These are phyloP conservation scores for Apostasia shenzhenica DNA, from an alignment of 106 monocot genomes.

Conservation along the genomic window DNA sequence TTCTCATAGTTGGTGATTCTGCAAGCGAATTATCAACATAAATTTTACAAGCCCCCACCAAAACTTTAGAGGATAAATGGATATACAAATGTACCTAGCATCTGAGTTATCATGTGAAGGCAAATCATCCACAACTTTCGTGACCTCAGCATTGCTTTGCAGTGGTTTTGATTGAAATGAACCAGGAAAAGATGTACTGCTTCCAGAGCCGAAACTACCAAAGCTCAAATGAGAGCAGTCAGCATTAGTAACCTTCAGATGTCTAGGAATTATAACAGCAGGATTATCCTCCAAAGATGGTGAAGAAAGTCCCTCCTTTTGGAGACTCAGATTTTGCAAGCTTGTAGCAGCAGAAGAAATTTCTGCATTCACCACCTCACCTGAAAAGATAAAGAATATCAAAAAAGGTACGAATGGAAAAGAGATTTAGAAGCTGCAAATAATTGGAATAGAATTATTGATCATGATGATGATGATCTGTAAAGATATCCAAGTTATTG, in stretches of 20 bases:
- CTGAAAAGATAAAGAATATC: conserved; percentile 29
- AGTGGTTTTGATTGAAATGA: conserved; percentile 33
- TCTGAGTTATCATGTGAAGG: conserved; percentile 40
- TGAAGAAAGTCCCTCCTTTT: conserved; percentile 33
- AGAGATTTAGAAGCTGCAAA: too few species aligned
- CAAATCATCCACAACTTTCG: conserved; percentile 33
- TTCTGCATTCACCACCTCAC: conserved; percentile 32
- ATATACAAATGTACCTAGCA: conserved; percentile 34
- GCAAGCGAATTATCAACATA: conserved; percentile 13
- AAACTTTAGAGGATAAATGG: background rate
- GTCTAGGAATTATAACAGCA: conserved; percentile 81
- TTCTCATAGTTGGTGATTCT: conserved; percentile 61
- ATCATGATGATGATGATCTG: too few species aligned
- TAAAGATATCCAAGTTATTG: too few species aligned
- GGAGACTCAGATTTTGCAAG: conserved; percentile 57
- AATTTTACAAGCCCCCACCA: background rate
- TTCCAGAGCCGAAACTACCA: conserved; percentile 84
- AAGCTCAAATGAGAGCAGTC: conserved; percentile 91
- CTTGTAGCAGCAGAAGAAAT: conserved; percentile 46
- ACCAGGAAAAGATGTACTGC: conserved; percentile 47
- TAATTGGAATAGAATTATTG: too few species aligned
- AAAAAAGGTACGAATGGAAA: background rate
- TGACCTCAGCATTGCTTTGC: conserved; percentile 34
- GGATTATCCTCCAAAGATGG: conserved; percentile 48
- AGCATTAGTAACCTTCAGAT: conserved; percentile 66